Base-by-base conservation (phyloP, 768 basidiomycete species). In the Psilocybe cyanescens region DNA sequence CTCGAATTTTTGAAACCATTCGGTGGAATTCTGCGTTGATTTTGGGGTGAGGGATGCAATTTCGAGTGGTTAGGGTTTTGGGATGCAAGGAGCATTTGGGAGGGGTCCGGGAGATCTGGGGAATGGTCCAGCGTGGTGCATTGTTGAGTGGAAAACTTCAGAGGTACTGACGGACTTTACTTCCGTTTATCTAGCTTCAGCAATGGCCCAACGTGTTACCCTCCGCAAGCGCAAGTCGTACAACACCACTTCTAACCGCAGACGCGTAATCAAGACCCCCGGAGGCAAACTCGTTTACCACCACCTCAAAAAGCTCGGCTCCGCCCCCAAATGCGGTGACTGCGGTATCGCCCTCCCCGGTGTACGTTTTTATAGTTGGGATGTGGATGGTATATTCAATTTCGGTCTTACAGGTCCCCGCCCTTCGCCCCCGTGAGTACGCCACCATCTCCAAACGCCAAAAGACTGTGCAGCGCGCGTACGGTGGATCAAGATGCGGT, bases 281-380 rank as follows among this genome's bases (percentile, higher is more conserved):
- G 97, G 97, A 80, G 97, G 97, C 67, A 94, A 92, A 81, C 91
- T 98, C 70, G 94, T 97, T 70, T 96, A 97, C 82, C 96, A 99
- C 83, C 93, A 97, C 78, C 81, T 98, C 79, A 94, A 96, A 88
- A 99, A 99, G 83, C 88, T 87, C 67, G 90, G 89, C 59, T 86
- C 92, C 31, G 81, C 90, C 49, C 97, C 95, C 68, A 97, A 98
- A 79, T 99, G 97, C 79, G 97, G 97, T 85, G 97, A 99, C 83
- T 99, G 97, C 71, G 97, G 96, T 63, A 83, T 87, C 69, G 92
- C 89, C 67, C 89, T 99, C 57, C 88, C 96, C 67, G 97, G 97
- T 75, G 97, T 99, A 82, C 71, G 94, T 75, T 66, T 50, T 55
- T 19, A 7, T n/a, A 11, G 19, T 52, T 41, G 19, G 19, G 53